These are phyloP conservation scores for Irpex sp. DNA, from an alignment of 1,284 basidiomycete genomes.

Conservation along the genomic window DNA sequence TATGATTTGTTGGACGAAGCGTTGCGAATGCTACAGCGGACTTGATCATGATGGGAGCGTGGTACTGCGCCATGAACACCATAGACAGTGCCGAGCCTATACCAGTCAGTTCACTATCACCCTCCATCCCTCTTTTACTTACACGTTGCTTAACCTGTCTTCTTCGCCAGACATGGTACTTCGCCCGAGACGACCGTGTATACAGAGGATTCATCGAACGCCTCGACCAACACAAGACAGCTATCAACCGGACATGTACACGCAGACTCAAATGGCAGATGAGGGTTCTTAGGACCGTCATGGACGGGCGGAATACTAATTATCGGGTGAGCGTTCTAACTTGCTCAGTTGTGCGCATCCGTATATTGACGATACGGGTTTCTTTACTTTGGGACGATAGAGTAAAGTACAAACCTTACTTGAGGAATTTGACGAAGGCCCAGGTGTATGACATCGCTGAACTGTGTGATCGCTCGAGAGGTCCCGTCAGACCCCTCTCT, in stretches of 20 bases:
- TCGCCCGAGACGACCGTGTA: constrained; percentile 75
- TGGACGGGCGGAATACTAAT: constrained; percentile 60
- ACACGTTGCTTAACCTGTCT: too few relatives aligned
- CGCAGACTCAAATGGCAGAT: constrained; percentile 69
- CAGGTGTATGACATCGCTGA: too few relatives aligned
- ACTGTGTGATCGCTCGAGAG: too few relatives aligned
- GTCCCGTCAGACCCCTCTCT: too few relatives aligned
- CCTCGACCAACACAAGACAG: constrained; percentile 45
- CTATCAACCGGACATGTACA: constrained; percentile 43
- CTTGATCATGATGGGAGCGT: constrained; percentile 67
- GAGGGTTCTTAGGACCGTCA: constrained; percentile 48
- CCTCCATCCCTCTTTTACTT: too few relatives aligned
- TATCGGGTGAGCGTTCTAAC: constrained; percentile 47
- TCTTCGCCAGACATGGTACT: constrained; percentile 58
- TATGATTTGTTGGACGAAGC: constrained; percentile 30
- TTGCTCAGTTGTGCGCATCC: neutral
- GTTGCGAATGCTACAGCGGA: constrained; percentile 78
- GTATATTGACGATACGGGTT: too few relatives aligned
- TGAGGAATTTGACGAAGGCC: constrained; percentile 54
- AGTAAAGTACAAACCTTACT: constrained; percentile 58
- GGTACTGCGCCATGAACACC: constrained; percentile 51
- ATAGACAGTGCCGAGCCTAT: constrained; percentile 49
- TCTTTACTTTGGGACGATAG: constrained; percentile 27
- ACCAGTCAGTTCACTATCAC: constrained; percentile 40
- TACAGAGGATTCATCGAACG: constrained; percentile 65